Conservation (phyloP, 331 rosid genomes). For the Quercus lobata region DNA sequence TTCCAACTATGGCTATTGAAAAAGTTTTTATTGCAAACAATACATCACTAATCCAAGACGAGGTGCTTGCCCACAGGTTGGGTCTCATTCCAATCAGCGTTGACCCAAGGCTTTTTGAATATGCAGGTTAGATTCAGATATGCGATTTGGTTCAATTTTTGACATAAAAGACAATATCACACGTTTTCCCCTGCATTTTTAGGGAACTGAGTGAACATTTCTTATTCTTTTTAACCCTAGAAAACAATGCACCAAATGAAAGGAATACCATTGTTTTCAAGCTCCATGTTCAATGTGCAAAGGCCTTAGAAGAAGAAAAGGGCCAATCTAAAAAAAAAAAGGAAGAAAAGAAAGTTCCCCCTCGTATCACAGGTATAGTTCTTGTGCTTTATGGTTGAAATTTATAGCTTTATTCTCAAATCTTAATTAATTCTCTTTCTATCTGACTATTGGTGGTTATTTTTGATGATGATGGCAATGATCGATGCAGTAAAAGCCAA, state of each 20-base stretch:
- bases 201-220: slow-evolving; percentile 14
- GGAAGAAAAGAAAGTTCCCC: neutral
- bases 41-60: slow-evolving; percentile 85
- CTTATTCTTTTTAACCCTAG: slow-evolving; percentile 26
- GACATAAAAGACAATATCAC: neutral
- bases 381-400: neutral
- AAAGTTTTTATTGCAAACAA: slow-evolving; percentile 81
- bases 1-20: slow-evolving; percentile 99
- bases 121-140: slow-evolving; percentile 53
- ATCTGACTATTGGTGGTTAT: neutral
- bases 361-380: slow-evolving; percentile 58
- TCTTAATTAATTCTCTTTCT: neutral
- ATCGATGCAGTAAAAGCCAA: slow-evolving; percentile 65
- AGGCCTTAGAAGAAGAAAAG: too few relatives aligned
- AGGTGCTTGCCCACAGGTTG: slow-evolving; percentile 95
- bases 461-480: slow-evolving; percentile 17
- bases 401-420: neutral
- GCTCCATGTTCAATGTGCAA: slow-evolving; percentile 57
- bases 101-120: slow-evolving; percentile 90
- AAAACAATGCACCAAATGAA: slow-evolving; percentile 57
- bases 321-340: too few relatives aligned
- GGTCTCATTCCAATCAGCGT: slow-evolving; percentile 83
- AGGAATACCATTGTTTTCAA: slow-evolving; percentile 87
- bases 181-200: neutral
- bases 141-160: slow-evolving; percentile 1